phyloP scores from a whole-genome alignment of 805 yeast species.

The Suhomyces sp. region DNA sequence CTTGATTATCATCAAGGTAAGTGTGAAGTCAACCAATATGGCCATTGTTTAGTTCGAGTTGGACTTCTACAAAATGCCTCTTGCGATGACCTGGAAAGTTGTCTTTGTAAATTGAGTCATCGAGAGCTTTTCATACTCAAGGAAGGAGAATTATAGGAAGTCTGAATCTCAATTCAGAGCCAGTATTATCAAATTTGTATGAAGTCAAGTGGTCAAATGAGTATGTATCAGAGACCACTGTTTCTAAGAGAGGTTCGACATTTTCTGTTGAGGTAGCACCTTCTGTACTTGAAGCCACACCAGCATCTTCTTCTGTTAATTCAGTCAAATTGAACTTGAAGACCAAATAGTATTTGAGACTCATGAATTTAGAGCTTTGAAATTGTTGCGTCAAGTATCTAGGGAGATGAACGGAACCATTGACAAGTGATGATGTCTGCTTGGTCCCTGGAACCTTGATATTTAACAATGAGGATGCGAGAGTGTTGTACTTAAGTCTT shows the following conservation, averaged over 20 bases:
- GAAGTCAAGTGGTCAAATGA: conserved; percentile 5
- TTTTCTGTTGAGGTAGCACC: too few relatives aligned
- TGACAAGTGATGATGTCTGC: conserved; percentile 14
- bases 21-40: too few relatives aligned
- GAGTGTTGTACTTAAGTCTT: conserved; percentile 30
- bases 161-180: conserved; percentile 29
- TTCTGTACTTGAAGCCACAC: too few relatives aligned
- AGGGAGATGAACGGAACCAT: conserved; percentile 34
- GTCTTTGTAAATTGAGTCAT: too few relatives aligned
- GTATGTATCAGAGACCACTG: neutral
- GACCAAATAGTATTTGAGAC: conserved; percentile 34
- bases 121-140: neutral
- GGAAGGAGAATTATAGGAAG: conserved; percentile 22
- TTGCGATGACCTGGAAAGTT: too few relatives aligned
- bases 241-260: neutral
- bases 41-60: too few relatives aligned
- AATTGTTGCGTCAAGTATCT: conserved; percentile 33
- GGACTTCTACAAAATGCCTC: too few relatives aligned
- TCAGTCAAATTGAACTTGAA: conserved; percentile 37
- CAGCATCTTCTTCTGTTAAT: conserved; percentile 15
- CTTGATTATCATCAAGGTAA: too few relatives aligned
- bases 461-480: conserved; percentile 27
- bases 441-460: conserved; percentile 7
- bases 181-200: conserved; percentile 24
- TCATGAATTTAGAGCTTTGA: conserved; percentile 36